A percentile compares a stretch with the other conserved stretches of the same genome.
These are phyloP conservation scores for Blastocystis hominis DNA, from an alignment of 352 stramenopile species.

Conservation along the genomic window DNA sequence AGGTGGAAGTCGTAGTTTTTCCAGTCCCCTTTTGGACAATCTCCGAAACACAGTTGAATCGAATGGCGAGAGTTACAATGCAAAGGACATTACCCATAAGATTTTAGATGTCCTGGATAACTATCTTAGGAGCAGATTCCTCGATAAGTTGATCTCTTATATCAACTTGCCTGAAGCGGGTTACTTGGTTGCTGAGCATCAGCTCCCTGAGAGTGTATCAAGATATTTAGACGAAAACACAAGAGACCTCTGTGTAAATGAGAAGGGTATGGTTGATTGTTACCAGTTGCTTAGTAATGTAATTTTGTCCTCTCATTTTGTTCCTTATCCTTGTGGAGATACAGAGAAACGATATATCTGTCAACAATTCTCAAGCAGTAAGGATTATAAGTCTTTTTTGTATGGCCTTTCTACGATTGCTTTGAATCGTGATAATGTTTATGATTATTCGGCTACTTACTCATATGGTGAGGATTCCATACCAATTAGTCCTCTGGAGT, in stretches of 20 bases:
- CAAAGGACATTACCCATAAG: background rate
- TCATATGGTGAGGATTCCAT: background rate
- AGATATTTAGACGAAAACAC: background rate
- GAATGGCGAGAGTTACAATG: background rate
- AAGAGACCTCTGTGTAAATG: background rate
- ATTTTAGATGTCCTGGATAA: slow-evolving; percentile 12
- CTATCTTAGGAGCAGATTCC: background rate
- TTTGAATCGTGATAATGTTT: background rate
- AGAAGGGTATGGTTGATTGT: slow-evolving; percentile 20
- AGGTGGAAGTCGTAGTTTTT: background rate
- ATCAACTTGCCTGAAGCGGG: background rate
- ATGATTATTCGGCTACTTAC: background rate
- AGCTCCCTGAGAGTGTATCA: background rate
- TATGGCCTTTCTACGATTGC: slow-evolving; percentile 32
- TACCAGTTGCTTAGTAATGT: slow-evolving; percentile 27
- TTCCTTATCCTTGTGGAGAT: background rate
- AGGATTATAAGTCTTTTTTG: slow-evolving; percentile 17
- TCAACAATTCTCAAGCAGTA: background rate
- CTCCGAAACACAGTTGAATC: background rate
- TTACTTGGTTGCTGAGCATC: background rate
- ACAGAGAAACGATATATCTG: background rate
- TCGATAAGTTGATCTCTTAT: background rate
- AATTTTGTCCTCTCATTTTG: background rate
- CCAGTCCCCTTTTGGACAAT: background rate
- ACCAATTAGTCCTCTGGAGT: slow-evolving; percentile 25